A percentile compares a stretch with the other conserved stretches of the same genome.
Conservation (phyloP, 345 rosid genomes). For the Salix koriyanagi region DNA sequence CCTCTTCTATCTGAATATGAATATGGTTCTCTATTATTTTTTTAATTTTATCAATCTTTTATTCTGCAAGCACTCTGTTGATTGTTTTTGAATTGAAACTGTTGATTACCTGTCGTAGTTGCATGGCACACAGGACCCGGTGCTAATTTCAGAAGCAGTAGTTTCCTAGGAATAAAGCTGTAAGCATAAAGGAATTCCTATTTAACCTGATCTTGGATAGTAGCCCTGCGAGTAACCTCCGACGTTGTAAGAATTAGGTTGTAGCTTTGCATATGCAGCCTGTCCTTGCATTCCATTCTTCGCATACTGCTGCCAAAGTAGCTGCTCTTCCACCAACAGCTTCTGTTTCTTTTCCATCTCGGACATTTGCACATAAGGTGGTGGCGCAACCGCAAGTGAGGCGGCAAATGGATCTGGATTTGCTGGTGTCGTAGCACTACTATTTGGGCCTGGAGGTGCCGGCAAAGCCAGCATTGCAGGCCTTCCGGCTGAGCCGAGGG, state of each 20-base stretch:
- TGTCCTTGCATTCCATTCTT: conserved; percentile 53
- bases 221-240: conserved; percentile 23
- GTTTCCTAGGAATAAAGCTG: no score
- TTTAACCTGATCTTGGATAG: no score
- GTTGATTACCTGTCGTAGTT: no score
- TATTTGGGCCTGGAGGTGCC: conserved; percentile 30
- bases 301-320: conserved; percentile 52
- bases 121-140: no score
- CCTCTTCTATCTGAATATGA: no score
- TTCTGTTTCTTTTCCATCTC: conserved; percentile 58
- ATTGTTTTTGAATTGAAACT: no score
- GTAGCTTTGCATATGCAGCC: conserved; percentile 28
- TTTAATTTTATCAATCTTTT: no score
- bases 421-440: neutral
- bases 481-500: conserved; percentile 43
- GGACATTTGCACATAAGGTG: conserved; percentile 54
- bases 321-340: conserved; percentile 46
- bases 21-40: no score
- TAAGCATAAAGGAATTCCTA: no score
- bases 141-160: no score
- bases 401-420: conserved; percentile 53
- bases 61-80: no score
- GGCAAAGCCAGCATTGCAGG: conserved; percentile 50
- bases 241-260: conserved; percentile 22
- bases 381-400: conserved; percentile 40